Evolutionary conservation across 2,329 filamentous ascomycete genomes (phyloP).

Genomic region (Nothophaeocryptopus gaeumannii): DNA sequence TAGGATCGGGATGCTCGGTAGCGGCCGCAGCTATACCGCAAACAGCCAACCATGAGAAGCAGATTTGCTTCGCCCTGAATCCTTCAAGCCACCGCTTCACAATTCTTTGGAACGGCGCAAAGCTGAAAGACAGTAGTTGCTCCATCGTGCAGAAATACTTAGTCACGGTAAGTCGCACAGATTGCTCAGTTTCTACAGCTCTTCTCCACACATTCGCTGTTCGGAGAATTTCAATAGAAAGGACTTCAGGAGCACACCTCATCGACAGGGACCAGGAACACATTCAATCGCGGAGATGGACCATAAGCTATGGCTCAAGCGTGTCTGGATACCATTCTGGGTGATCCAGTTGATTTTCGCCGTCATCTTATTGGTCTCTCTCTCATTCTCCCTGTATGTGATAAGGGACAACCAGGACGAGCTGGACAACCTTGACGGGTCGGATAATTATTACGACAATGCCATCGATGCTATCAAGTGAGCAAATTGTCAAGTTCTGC

Average conservation of each 20-base stretch:
- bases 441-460: background rate
- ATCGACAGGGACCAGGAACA: constrained; percentile 1
- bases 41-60: no score
- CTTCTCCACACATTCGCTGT: background rate
- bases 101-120: background rate
- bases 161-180: background rate
- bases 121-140: background rate
- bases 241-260: background rate
- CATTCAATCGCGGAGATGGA: constrained; percentile 13
- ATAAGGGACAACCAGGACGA: constrained; percentile 7
- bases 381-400: constrained; percentile 7
- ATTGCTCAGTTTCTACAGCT: background rate
- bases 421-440: background rate
- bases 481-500: constrained; percentile 17
- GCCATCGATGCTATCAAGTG: constrained; percentile 8
- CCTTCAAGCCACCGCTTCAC: constrained; percentile 6
- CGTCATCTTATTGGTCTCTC: constrained; percentile 16
- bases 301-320: constrained; percentile 29
- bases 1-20: background rate
- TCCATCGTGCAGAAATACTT: background rate
- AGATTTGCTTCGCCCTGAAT: constrained; percentile 9
- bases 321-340: constrained; percentile 32
- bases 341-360: constrained; percentile 22
- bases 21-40: no score
- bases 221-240: no score